A percentile compares a stretch with the other conserved stretches of the same genome.
Conservation (phyloP, 208 protist species). For the Phytomonas francai region DNA sequence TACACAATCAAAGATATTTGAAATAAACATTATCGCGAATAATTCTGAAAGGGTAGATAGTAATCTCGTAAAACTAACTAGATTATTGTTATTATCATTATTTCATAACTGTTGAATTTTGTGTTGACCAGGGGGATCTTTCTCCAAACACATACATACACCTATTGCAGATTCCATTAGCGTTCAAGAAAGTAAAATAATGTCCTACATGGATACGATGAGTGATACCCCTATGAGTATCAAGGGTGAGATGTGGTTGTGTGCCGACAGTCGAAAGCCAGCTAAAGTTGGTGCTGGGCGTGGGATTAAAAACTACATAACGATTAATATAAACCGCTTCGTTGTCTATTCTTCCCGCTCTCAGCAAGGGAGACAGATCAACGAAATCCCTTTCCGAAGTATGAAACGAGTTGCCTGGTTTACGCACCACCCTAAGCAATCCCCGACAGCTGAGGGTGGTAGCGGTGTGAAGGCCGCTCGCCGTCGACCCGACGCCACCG, state of each 20-base stretch:
- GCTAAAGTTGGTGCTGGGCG: conserved; percentile 60
- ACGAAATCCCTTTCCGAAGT: conserved; percentile 60
- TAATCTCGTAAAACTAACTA: no score
- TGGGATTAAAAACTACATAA: conserved; percentile 66
- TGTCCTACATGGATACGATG: no score
- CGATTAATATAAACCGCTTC: conserved; percentile 59
- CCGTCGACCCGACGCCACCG: not conserved
- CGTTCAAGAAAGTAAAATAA: no score
- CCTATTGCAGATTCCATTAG: no score
- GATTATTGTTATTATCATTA: not conserved
- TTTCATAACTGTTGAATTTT: not conserved
- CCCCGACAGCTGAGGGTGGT: not conserved
- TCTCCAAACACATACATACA: not conserved
- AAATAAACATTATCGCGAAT: no score
- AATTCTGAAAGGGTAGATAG: no score
- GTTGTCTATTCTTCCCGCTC: conserved; percentile 55
- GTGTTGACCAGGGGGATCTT: no score
- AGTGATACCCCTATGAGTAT: conserved; percentile 56
- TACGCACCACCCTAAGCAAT: conserved; percentile 41
- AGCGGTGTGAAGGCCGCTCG: not conserved
- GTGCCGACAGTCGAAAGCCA: conserved; percentile 47
- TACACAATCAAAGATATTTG: no score
- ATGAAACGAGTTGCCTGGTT: conserved; percentile 76
- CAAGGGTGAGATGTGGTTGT: conserved; percentile 72
- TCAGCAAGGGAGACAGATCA: conserved; percentile 36